A percentile compares a stretch with the other conserved stretches of the same genome.
These are phyloP conservation scores for Hymenoscyphus fructigenus DNA, from an alignment of 2,329 filamentous ascomycete genomes.

Conservation along the genomic window DNA sequence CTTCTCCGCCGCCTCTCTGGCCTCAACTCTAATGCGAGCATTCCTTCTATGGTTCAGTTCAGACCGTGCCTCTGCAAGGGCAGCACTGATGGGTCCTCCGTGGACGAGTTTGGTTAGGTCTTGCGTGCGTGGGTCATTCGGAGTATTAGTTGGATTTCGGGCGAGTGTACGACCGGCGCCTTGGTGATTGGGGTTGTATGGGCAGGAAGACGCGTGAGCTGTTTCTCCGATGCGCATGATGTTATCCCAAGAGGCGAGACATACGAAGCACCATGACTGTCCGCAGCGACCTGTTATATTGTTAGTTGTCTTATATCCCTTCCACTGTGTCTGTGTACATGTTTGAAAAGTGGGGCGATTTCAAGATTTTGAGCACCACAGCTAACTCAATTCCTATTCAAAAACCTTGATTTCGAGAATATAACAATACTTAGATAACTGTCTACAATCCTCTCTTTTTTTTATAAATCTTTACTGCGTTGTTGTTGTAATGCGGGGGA, in stretches of 20 bases:
- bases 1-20: slow-evolving; percentile 21
- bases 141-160: slow-evolving; percentile 4
- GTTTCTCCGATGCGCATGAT: slow-evolving; percentile 21
- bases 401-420: no score
- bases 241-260: slow-evolving; percentile 26
- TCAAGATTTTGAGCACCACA: no score
- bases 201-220: slow-evolving; percentile 23
- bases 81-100: slow-evolving; percentile 23
- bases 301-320: not conserved
- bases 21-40: slow-evolving; percentile 17
- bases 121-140: slow-evolving; percentile 4
- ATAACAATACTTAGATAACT: no score
- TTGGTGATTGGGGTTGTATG: slow-evolving; percentile 15
- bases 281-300: slow-evolving; percentile 23
- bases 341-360: no score
- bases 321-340: no score
- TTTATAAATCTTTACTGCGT: no score
- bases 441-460: no score
- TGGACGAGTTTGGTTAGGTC: slow-evolving; percentile 21
- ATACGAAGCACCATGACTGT: slow-evolving; percentile 27
- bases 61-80: slow-evolving; percentile 15
- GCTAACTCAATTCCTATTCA: no score
- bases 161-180: not conserved
- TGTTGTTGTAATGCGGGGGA: no score
- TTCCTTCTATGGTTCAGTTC: slow-evolving; percentile 14